phyloP scores from a whole-genome alignment of 108 stramenopile species.

The Skeletonema tropicum region DNA sequence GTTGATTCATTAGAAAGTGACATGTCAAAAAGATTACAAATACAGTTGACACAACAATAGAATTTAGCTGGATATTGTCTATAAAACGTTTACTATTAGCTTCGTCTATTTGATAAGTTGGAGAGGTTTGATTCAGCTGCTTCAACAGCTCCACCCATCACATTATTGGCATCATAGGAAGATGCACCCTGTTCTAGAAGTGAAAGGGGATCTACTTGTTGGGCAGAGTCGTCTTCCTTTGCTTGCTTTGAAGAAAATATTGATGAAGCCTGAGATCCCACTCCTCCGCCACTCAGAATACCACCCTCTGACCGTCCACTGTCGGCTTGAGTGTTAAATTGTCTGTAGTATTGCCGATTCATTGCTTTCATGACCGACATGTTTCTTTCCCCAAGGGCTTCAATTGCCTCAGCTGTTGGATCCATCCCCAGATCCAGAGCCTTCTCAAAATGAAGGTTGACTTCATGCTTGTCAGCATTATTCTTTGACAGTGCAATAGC shows the following conservation, averaged over 20 bases:
- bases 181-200: conserved; percentile 52
- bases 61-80: background rate
- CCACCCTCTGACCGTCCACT: conserved; percentile 26
- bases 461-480: conserved; percentile 38
- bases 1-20: background rate
- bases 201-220: conserved; percentile 38
- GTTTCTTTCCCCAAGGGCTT: conserved; percentile 46
- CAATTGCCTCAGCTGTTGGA: conserved; percentile 46
- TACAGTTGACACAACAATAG: background rate
- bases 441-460: conserved; percentile 44
- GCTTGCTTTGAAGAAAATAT: conserved; percentile 39
- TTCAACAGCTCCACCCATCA: conserved; percentile 55
- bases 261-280: conserved; percentile 36
- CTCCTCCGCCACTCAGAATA: conserved; percentile 49
- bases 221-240: conserved; percentile 26
- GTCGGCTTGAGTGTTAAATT: conserved; percentile 5
- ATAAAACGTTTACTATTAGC: background rate
- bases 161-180: conserved; percentile 46
- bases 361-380: conserved; percentile 44
- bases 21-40: background rate
- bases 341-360: conserved; percentile 47
- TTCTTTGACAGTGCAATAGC: conserved; percentile 31
- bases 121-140: conserved; percentile 42
- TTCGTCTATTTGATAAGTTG: conserved; percentile 28
- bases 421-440: conserved; percentile 50